Evolutionary conservation across 805 yeast genomes (phyloP), one percentile per base, ranked within the genome.

Genomic region (Suhomyces sp.): DNA sequence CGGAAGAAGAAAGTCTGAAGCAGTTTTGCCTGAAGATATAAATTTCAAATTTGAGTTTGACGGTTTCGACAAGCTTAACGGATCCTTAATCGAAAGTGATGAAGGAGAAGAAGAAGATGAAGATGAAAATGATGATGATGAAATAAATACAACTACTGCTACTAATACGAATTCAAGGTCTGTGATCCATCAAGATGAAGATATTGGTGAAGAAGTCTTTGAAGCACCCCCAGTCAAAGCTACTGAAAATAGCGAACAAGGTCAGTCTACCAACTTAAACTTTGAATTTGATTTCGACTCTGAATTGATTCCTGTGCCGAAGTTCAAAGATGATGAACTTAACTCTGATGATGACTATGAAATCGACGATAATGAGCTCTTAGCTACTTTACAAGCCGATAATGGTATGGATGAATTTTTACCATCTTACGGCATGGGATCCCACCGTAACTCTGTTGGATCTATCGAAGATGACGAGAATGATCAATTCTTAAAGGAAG

Each of bases 261-360:
- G 20, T 11, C 20, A 4, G 5, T 16, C 13, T 8, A 16, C 39
- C 31, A 6, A 30, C 20, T 13, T 30, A 15, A 42, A 42, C 28
- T 44, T 55, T 29, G 62, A 56, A 23, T 52, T 58, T 32, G 62
- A 59, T 21, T 61, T 59, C 30, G 63, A 62, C 33, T 46, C 50
- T 22, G 53, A 62, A 37, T 38, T 63, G 25, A 54, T 74, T 38
- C 73, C 63, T 39, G 81, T 75, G 3, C 82, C 81, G 11, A 72
- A 68, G 42, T 58, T 76, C 39, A 67, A 68, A 30, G 79, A 74
- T 17, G 67, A 63, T 18, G 75, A 67, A 31, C 47, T 65, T 27
- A 63, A 62, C 38, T 76, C 83, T 0, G 88, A 79, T 38, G 87
- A 77, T 8, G 90, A 80, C 48, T 79, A 81, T 47, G 81, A 75